phyloP scores from a whole-genome alignment of 2,329 filamentous ascomycete genomes.

The Stenocarpella maydis region DNA sequence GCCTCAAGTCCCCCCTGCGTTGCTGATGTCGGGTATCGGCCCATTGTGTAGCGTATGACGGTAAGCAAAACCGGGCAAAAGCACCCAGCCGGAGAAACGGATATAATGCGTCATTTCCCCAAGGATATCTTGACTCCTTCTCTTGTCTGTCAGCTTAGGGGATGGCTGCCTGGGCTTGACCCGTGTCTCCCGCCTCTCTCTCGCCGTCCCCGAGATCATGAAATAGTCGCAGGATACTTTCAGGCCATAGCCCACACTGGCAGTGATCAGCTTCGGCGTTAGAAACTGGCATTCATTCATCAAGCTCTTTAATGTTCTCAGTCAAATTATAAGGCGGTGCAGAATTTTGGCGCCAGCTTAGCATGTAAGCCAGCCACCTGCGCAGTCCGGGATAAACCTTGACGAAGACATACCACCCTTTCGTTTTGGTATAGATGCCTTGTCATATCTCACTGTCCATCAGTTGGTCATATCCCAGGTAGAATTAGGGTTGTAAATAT shows the following conservation, averaged over 20 bases:
- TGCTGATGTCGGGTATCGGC: neutral
- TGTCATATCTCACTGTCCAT: neutral
- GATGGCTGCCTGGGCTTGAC: neutral
- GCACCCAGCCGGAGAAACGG: neutral
- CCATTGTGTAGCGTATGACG: neutral
- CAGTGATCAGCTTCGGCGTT: neutral
- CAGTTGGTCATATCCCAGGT: too few species aligned
- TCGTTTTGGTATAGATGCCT: neutral
- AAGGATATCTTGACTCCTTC: neutral
- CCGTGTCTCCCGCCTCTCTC: neutral
- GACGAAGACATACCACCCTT: too few species aligned
- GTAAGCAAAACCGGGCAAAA: neutral
- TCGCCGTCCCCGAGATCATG: neutral
- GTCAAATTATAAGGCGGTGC: neutral
- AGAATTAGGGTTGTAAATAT: neutral
- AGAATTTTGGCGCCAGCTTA: neutral
- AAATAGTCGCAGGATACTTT: neutral
- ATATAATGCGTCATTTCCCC: neutral
- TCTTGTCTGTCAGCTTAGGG: neutral
- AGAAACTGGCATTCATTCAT: neutral
- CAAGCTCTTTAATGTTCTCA: neutral
- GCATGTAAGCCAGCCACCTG: neutral
- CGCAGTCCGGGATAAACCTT: too few species aligned
- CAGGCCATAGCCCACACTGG: too few species aligned
- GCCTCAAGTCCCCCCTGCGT: neutral